These are phyloP conservation scores for Tephrocybe rancida DNA, from an alignment of 768 basidiomycete species.

Conservation along the genomic window DNA sequence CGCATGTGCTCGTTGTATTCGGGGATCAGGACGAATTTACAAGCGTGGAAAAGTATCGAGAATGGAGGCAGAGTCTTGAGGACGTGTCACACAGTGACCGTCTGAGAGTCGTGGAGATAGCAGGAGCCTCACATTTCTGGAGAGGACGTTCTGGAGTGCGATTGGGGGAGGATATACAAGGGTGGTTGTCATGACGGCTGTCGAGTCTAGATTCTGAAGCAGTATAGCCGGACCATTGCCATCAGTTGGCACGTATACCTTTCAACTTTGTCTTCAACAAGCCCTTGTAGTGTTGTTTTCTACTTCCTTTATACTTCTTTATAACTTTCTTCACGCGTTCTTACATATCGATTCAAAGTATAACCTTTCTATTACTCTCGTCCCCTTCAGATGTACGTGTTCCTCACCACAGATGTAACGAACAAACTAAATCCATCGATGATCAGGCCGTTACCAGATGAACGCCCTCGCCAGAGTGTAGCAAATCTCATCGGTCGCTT, in stretches of 20 bases:
- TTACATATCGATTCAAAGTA: not conserved
- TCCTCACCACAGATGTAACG: not conserved
- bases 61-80: constrained; percentile 52
- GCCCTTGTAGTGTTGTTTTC: constrained; percentile 16
- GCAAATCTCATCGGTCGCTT: constrained; percentile 91
- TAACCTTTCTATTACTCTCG: constrained; percentile 16
- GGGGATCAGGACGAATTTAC: constrained; percentile 80
- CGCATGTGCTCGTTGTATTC: constrained; percentile 62
- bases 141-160: constrained; percentile 31
- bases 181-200: constrained; percentile 37
- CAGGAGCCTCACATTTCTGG: constrained; percentile 73
- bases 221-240: constrained; percentile 9
- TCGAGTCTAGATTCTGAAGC: constrained; percentile 7
- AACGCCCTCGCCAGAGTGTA: constrained; percentile 83
- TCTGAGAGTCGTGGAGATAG: constrained; percentile 40
- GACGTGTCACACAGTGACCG: constrained; percentile 15
- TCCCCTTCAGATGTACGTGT: constrained; percentile 34
- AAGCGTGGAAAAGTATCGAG: constrained; percentile 48
- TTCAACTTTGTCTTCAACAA: constrained; percentile 17
- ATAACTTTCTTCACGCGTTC: constrained; percentile 10
- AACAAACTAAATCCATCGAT: constrained; percentile 2
- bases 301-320: constrained; percentile 5
- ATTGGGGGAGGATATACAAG: constrained; percentile 28
- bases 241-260: constrained; percentile 8
- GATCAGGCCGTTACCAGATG: constrained; percentile 82